Base-by-base conservation (phyloP, 768 basidiomycete genomes). In the Lactarius psammicola region DNA sequence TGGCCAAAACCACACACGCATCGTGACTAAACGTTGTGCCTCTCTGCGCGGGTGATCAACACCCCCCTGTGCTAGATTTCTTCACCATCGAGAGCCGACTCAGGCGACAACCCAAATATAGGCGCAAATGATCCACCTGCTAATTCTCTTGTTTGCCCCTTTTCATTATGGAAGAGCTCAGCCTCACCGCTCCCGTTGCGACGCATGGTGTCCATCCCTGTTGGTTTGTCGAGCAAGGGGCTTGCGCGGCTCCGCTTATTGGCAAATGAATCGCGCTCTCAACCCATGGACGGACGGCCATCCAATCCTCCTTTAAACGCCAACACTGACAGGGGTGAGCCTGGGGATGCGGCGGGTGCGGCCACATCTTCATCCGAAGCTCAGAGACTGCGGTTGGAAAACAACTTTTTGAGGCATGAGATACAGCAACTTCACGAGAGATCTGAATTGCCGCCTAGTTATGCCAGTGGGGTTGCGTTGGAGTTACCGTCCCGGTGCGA, bases 151-250 rank as follows among this genome's bases (percentile, higher is more conserved):
- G 4, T 33, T 55, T 36, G 33, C 49, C 26, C 5, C 49, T 49
- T 65, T 58, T 18, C 15, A 5, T 13, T n/a, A 31, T 34, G 63
- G 28, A 33, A 40, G 11, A 33, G 59, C 66, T 1, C 61, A 58
- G 51, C 53, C 10, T 11, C n/a, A 49, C 23, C 23, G 3, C 46
- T 6, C n/a, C n/a, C 46, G 8, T 13, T 23, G 11, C 46, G 3
- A 23, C 11, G 20, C n/a, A 9, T n/a, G 44, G 20, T 18, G 20
- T 10, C 44, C 3, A 1, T 49, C 4, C 46, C 23, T 23, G 11
- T 23, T 13, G 46, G 46, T 23, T 5, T 49, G 11, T 49, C 46
- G 3, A 2, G 10, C 10, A 49, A 49, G 46, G 46, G 23, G 23
- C 46, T 49, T 11, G 46, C 46, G 4, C 46, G 11, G n/a, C 46